Base-by-base conservation (phyloP, 108 stramenopile genomes). In the Nitzschia sp. region DNA sequence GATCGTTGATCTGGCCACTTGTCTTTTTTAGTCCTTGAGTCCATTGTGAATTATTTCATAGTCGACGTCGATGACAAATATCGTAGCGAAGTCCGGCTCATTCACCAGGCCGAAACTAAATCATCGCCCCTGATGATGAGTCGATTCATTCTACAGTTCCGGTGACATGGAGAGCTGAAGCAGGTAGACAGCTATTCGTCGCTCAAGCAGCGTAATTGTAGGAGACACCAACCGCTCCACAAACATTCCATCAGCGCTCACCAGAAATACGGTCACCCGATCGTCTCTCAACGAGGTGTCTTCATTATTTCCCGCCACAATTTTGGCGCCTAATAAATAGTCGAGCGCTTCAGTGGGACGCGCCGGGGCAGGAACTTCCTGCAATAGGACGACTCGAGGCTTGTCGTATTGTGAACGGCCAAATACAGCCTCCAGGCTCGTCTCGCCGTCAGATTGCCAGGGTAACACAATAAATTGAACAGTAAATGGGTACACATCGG, bases 181-280 rank as follows among this genome's bases (percentile, higher is more conserved):
- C 26, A 62, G 27, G 46, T 57, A 76, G 25, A 69, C 36, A 3
- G 25, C 32, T 9, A 69, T 57, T 47, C 54, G 34, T 57, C 66
- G 60, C 53, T 76, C 46, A 21, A 76, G 47, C 21, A 42, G 13
- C 26, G 32, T 57, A 68, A 76, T 68, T 54, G 68, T 47, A 24
- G 75, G 75, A 21, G 55, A 61, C 4, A 70, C 56, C 46, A 76
- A 15, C 17, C 68, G 60, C 35, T 76, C 75, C n/a, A 76, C 29
- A 48, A 34, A 76, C 26, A 60, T 42, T 1, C 75, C 75, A 46
- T 76, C 75, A n/a, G 68, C 33, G 35, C 75, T 76, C 9, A 76
- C 53, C 31, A 76, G 5, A 62, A 60, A 76, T 5, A 64, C 19
- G 4, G 75, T 59, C 1, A 61, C 75, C 27, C 75, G 68, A 58